phyloP scores from a whole-genome alignment of 352 stramenopile genomes.

The Peronospora destructor region DNA sequence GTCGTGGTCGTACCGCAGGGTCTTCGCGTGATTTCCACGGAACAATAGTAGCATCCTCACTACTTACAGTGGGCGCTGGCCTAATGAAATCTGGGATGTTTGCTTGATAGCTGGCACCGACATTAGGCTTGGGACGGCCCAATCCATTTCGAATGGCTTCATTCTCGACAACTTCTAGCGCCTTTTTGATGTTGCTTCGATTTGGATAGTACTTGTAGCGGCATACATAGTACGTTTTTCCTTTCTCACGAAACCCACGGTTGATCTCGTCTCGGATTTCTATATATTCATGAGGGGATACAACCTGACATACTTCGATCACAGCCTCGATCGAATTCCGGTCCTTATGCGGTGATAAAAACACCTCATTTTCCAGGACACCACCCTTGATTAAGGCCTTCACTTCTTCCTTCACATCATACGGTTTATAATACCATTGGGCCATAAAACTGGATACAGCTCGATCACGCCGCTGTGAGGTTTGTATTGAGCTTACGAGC shows the following conservation, averaged over 20 bases:
- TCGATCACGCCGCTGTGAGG: constrained; percentile 42
- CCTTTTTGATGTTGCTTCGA: constrained; percentile 52
- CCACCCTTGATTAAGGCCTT: constrained; percentile 50
- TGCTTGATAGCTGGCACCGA: constrained; percentile 57
- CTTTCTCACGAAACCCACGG: constrained; percentile 61
- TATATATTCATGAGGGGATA: constrained; percentile 62
- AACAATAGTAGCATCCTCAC: constrained; percentile 19
- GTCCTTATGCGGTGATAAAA: constrained; percentile 79
- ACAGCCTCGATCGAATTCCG: constrained; percentile 78
- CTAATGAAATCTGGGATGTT: constrained; percentile 37
- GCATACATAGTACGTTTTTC: constrained; percentile 60
- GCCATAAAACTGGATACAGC: constrained; percentile 55
- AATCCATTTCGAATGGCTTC: constrained; percentile 63
- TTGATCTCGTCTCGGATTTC: constrained; percentile 68
- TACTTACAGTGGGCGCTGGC: constrained; percentile 11
- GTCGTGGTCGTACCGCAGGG: constrained; percentile 23
- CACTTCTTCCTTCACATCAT: constrained; percentile 62
- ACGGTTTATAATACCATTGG: constrained; percentile 82
- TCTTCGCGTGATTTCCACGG: constrained; percentile 30
- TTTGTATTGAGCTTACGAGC: constrained; percentile 68
- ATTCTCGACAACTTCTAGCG: constrained; percentile 58
- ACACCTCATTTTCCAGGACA: constrained; percentile 65
- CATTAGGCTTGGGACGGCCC: constrained; percentile 56
- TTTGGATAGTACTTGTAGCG: constrained; percentile 80
- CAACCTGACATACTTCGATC: constrained; percentile 66